Evolutionary conservation across 2,329 filamentous ascomycete genomes (phyloP), one percentile per base, ranked within the genome.

Genomic region (Drechslerella coelobrocha): DNA sequence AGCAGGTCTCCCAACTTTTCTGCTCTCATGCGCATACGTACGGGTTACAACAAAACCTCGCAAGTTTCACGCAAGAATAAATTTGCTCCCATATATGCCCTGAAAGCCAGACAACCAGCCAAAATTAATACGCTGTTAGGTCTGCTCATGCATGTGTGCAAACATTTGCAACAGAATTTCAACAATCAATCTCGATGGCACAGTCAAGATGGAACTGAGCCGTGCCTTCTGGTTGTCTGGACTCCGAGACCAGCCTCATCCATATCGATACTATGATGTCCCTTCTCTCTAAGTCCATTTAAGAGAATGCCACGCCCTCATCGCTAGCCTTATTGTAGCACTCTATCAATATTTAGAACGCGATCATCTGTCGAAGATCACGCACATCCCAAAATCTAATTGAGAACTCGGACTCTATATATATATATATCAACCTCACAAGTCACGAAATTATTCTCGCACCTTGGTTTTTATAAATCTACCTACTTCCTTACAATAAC

Each of bases 161-260:
- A 19, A 45, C 14, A n/a, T n/a, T 19, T 23, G 41, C 41, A 45
- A 45, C 41, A 21, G 17, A 21, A 2, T 8, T 21, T n/a, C 9
- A 19, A 21, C 9, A 6, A 23, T 45, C n/a, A n/a, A n/a, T n/a
- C n/a, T n/a, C 10, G 17, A 2, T 45, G 5, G 17, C 41, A 45
- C 41, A 23, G 41, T 45, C 41, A 45, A 23, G 41, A 45, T 23
- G 41, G 41, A 45, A 45, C 19, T 45, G 12, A 39, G 34, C 34
- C 41, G 41, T 21, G 19, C 19, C 41, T 19, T 8, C 14, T 8
- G 4, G 10, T 17, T 17, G 37, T 5, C 29, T 14, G 37, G 9
- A 41, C n/a, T 45, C 17, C 41, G 19, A 19, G 19, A 21, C 41
- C 19, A 21, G 19, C 5, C 41, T 23, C 34, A 39, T 39, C 10